These are phyloP conservation scores for Boletus coccyginus DNA, from an alignment of 768 basidiomycete species.

Conservation along the genomic window DNA sequence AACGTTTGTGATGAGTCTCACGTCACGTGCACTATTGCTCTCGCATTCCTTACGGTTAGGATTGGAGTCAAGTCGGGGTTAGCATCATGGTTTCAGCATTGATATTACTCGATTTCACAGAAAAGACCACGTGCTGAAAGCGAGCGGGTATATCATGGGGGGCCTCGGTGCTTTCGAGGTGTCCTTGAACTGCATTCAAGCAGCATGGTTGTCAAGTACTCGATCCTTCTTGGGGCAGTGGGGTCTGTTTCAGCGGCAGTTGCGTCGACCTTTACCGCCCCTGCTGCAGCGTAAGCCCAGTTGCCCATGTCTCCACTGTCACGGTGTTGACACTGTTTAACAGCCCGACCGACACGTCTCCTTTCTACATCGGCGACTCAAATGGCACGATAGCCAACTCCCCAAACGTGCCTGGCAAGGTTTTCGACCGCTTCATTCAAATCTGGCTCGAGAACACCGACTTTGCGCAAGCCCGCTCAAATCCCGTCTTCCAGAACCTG, in stretches of 20 bases:
- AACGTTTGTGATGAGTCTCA: not conserved
- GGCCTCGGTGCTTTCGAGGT: not conserved
- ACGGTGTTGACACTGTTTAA: not conserved
- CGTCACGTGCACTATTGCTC: not conserved
- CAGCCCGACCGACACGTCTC: constrained; percentile 29
- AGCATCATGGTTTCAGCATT: not conserved
- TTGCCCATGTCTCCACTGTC: not conserved
- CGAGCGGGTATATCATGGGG: constrained; percentile 9
- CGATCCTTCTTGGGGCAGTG: constrained; percentile 14
- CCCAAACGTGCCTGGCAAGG: constrained; percentile 38
- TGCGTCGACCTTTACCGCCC: constrained; percentile 28
- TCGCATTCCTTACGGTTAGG: not conserved
- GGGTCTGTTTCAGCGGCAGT: constrained; percentile 21
- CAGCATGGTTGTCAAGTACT: constrained; percentile 16
- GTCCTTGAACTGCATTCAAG: not conserved
- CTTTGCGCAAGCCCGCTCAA: constrained; percentile 33
- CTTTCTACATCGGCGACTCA: constrained; percentile 41
- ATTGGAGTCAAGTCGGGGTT: not conserved
- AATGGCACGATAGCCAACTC: constrained; percentile 43
- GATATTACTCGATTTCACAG: not conserved
- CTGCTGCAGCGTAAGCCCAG: constrained; percentile 26
- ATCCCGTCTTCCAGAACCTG: constrained; percentile 35
- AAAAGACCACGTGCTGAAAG: constrained; percentile 6
- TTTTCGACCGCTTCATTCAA: constrained; percentile 48
- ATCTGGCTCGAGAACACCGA: constrained; percentile 69